A percentile compares a stretch with the other conserved stretches of the same genome.
Evolutionary conservation across 495 filamentous ascomycete genomes (phyloP).

Genomic region (Friedmanniomyces endolithicus): DNA sequence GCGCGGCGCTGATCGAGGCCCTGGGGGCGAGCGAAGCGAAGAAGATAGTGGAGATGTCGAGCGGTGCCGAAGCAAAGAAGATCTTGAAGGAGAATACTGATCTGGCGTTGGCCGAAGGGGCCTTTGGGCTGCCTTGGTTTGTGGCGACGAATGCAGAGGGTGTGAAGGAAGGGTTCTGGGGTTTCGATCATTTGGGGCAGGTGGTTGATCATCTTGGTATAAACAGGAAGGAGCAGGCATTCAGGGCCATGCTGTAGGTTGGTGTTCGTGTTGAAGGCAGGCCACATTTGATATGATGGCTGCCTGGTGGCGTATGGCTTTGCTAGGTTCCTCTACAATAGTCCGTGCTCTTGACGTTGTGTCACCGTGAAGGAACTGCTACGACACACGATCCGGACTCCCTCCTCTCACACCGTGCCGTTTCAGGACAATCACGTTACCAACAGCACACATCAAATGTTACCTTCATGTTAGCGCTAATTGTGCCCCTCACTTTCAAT

Average conservation of each 20-base stretch:
- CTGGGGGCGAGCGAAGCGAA: constrained; percentile 40
- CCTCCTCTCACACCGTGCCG: no score
- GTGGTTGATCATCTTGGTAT: constrained; percentile 51
- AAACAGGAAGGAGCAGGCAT: constrained; percentile 34
- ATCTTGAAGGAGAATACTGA: constrained; percentile 45
- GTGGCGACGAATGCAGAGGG: constrained; percentile 44
- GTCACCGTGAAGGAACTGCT: no score
- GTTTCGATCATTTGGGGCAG: constrained; percentile 56
- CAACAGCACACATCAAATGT: no score
- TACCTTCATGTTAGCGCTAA: no score
- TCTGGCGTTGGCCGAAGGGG: constrained; percentile 44
- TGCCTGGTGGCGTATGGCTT: no score
- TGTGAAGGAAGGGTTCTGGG: constrained; percentile 51
- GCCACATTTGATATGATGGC: no score
- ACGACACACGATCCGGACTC: no score
- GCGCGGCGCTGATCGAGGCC: constrained; percentile 34
- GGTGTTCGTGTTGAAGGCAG: no score
- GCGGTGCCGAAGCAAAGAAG: constrained; percentile 41
- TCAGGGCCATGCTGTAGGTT: constrained; percentile 41
- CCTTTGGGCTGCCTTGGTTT: constrained; percentile 65
- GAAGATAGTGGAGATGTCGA: constrained; percentile 32
- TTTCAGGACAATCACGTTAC: no score
- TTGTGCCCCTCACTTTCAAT: no score
- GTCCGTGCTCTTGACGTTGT: no score
- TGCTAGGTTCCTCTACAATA: no score